These are phyloP conservation scores for Coleophoma cylindrospora DNA, from an alignment of 2,329 filamentous ascomycete genomes.

Conservation along the genomic window DNA sequence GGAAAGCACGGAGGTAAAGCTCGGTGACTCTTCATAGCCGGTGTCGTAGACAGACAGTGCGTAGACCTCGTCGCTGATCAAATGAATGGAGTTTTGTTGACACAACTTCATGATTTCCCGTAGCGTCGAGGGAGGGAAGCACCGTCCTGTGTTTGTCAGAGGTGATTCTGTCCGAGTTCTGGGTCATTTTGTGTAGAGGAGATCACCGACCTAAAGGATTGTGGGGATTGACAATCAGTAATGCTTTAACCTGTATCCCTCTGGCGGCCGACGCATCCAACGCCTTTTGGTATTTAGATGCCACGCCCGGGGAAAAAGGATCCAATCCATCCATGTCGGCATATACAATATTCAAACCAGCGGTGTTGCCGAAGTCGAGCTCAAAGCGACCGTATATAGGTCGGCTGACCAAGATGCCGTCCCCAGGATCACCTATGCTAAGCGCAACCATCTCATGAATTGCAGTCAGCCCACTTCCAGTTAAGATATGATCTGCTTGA, in stretches of 20 bases:
- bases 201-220: constrained; percentile 27
- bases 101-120: constrained; percentile 32
- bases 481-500: constrained; percentile 29
- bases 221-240: constrained; percentile 33
- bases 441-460: constrained; percentile 37
- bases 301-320: constrained; percentile 28
- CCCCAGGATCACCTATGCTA: constrained; percentile 34
- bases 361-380: constrained; percentile 40
- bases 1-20: constrained; percentile 44
- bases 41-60: constrained; percentile 37
- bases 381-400: constrained; percentile 44
- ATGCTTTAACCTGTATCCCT: constrained; percentile 31
- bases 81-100: constrained; percentile 35
- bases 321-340: constrained; percentile 31
- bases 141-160: constrained; percentile 7
- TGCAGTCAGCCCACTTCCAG: constrained; percentile 35
- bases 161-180: constrained; percentile 19
- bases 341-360: constrained; percentile 29
- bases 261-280: constrained; percentile 23
- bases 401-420: constrained; percentile 38
- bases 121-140: constrained; percentile 18
- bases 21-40: constrained; percentile 8
- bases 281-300: constrained; percentile 32
- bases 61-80: constrained; percentile 46
- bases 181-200: no score